Evolutionary conservation across 2,329 filamentous ascomycete species (phyloP).

Genomic region (Coniosporium tulheliwenetii): DNA sequence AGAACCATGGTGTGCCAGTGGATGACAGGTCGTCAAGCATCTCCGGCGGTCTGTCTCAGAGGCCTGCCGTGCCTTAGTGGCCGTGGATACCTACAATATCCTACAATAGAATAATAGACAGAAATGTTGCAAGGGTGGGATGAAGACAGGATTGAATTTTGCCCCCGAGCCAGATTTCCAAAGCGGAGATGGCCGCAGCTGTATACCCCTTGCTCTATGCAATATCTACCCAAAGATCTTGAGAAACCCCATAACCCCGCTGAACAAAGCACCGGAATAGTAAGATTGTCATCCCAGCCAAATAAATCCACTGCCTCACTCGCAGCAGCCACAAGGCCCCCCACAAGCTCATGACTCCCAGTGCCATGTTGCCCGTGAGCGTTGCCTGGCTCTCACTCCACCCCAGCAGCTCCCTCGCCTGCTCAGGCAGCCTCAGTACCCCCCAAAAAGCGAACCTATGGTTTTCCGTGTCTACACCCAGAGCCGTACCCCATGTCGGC

Average conservation of each 20-base stretch:
- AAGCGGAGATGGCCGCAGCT: too few species aligned
- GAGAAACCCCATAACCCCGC: slow-evolving; percentile 84
- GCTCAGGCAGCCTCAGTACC: slow-evolving; percentile 50
- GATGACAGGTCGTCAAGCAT: too few species aligned
- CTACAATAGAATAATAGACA: too few species aligned
- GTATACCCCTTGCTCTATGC: too few species aligned
- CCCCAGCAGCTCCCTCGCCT: slow-evolving; percentile 43
- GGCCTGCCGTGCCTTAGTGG: too few species aligned
- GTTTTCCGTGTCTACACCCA: slow-evolving; percentile 18
- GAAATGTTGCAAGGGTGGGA: too few species aligned
- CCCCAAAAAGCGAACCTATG: slow-evolving; percentile 73
- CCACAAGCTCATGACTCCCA: slow-evolving; percentile 69
- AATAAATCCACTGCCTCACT: slow-evolving; percentile 87
- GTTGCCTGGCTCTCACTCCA: slow-evolving; percentile 42
- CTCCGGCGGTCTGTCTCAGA: too few species aligned
- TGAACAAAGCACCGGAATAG: slow-evolving; percentile 83
- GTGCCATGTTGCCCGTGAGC: slow-evolving; percentile 54
- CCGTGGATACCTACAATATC: too few species aligned
- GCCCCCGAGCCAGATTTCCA: too few species aligned
- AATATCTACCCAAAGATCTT: slow-evolving; percentile 54
- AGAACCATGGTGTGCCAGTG: too few species aligned
- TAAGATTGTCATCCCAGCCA: slow-evolving; percentile 94
- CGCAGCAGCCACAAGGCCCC: slow-evolving; percentile 73
- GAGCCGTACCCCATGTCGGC: slow-evolving; percentile 27
- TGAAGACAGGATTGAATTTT: too few species aligned